Base-by-base conservation (phyloP, 2,329 filamentous ascomycete genomes). In the Fusarium drepaniforme region DNA sequence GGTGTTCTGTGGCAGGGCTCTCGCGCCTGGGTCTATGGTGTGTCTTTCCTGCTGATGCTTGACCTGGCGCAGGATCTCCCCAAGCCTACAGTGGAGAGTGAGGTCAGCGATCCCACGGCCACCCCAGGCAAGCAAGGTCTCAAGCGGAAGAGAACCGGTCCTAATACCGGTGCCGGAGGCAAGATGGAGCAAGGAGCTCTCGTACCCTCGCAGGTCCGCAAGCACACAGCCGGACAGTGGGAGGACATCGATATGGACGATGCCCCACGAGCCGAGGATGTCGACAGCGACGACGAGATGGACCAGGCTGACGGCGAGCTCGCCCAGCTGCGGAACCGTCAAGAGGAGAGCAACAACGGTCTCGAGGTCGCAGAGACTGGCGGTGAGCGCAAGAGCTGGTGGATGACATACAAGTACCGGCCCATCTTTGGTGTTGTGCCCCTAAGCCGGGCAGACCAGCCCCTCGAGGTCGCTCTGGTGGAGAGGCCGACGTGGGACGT, bases 361-460 rank as follows among this genome's bases (percentile, higher is more conserved):
- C 42, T 74, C 8, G 75, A 79, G 42, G 71, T 74, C 44, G 64
- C 72, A 35, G 76, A 75, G 51, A 73, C 74, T 61, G 74, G 74
- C 56, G 79, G 75, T 67, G 78, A 79, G 70, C 79, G 78, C 59
- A 83, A 81, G 71, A 84, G 83, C 72, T 89, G 86, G 85, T 98
- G 95, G 94, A 91, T 92, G 81, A 97, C 96, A 7, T 95, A 93
- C 87, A 97, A 97, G 83, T 99, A 98, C 84, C 90, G 96, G 68
- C 94, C 96, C n/a, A 95, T 99, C 77, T 87, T 99, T 71, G 97
- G 96, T 64, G 84, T 92, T 42, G 88, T 90, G 40, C 85, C 86
- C 51, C 83, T 88, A 73, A 81, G 80, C 64, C 77, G 75, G 23
- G 82, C 84, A 30, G 81, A 81, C 76, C 70, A 83, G 77, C 83